Conservation (phyloP, 345 rosid genomes). For the Hibiscus mutabilis region DNA sequence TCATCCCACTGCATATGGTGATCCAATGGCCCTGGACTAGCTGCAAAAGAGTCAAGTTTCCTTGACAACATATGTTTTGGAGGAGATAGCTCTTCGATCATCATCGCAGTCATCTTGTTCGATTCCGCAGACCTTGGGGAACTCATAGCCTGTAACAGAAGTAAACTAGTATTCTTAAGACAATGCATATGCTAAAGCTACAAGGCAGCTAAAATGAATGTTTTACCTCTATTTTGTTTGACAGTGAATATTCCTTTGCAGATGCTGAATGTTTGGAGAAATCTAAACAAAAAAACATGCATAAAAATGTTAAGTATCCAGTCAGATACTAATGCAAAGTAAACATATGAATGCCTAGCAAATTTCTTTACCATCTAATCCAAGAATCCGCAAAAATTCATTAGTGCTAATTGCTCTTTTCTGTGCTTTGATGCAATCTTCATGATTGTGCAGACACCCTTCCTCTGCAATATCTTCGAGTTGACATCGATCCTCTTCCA, state of each 20-base stretch:
- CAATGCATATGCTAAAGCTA: not conserved
- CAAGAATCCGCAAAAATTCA: constrained; percentile 33
- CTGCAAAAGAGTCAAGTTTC: not conserved
- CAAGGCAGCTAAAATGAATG: not conserved
- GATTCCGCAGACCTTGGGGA: not conserved
- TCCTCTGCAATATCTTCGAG: not conserved
- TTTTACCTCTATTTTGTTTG: not conserved
- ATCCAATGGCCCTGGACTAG: not conserved
- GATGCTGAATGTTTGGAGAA: not conserved
- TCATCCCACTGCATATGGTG: constrained; percentile 4
- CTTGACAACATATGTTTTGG: not conserved
- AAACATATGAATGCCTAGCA: not conserved
- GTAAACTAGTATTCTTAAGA: not conserved
- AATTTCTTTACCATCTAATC: constrained; percentile 27
- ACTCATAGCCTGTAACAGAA: constrained; percentile 1
- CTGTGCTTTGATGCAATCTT: not conserved
- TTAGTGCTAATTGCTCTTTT: constrained; percentile 1
- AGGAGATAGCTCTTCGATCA: not conserved
- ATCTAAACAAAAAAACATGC: not conserved
- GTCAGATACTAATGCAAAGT: not conserved
- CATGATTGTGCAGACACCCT: not conserved
- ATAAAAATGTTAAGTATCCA: not conserved
- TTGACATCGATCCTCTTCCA: not conserved
- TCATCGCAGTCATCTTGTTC: not conserved
- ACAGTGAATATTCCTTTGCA: not conserved